Evolutionary conservation across 78 protist genomes (phyloP).

Genomic region (Emiliania huxleyi): DNA sequence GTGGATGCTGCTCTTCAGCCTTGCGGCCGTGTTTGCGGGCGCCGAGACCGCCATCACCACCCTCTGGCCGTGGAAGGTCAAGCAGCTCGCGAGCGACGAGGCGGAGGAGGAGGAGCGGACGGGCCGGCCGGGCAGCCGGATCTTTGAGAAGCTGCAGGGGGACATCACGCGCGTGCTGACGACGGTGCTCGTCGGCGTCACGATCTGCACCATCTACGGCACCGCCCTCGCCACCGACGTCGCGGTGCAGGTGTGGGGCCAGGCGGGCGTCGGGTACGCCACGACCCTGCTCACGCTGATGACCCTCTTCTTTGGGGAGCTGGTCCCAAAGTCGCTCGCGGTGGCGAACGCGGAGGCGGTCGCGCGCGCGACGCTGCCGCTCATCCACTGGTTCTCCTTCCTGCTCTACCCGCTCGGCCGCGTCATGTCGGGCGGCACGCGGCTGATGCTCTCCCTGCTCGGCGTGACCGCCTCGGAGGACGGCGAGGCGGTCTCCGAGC

Average conservation of each 20-base stretch:
- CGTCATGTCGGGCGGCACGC: background rate
- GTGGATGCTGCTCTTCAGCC: background rate
- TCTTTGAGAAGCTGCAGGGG: background rate
- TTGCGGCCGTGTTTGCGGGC: background rate
- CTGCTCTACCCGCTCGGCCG: background rate
- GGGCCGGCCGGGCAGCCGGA: background rate
- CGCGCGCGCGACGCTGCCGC: background rate
- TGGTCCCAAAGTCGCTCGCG: constrained; percentile 43
- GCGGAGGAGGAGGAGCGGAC: background rate
- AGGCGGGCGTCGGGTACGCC: background rate
- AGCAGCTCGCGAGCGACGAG: background rate
- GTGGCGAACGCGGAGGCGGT: background rate
- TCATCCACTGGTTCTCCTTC: background rate
- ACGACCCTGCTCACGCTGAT: background rate
- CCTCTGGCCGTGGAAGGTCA: constrained; percentile 28
- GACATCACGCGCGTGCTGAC: background rate
- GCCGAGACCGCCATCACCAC: constrained; percentile 33
- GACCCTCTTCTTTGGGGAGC: constrained; percentile 35
- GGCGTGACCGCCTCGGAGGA: background rate
- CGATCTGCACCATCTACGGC: background rate
- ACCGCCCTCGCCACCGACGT: constrained; percentile 11
- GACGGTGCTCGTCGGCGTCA: constrained; percentile 13
- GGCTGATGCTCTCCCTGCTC: background rate
- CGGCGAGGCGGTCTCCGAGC: background rate
- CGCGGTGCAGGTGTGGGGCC: background rate